These are phyloP conservation scores for Candida manassasensis DNA, from an alignment of 805 yeast species.

Conservation along the genomic window DNA sequence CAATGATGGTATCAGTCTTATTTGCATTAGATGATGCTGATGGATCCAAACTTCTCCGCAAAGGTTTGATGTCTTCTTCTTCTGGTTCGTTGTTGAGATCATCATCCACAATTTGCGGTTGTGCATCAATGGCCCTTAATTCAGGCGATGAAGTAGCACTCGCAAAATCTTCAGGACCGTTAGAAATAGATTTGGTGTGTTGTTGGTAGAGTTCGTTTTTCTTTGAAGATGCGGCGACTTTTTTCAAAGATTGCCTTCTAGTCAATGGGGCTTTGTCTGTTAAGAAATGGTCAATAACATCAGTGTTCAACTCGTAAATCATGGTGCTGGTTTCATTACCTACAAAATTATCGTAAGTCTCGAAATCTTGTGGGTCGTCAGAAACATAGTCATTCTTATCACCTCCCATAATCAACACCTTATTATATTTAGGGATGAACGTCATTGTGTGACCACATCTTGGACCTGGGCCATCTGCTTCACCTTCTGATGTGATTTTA, in stretches of 20 bases:
- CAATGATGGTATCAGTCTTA: background rate
- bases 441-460: conserved; percentile 92
- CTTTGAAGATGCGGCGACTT: conserved; percentile 3
- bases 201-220: conserved; percentile 4
- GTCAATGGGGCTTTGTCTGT: conserved; percentile 10
- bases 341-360: conserved; percentile 48
- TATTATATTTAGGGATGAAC: conserved; percentile 58
- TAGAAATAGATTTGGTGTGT: conserved; percentile 17
- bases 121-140: conserved; percentile 9
- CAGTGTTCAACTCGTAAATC: conserved; percentile 59
- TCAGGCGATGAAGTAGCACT: conserved; percentile 21
- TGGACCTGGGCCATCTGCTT: conserved; percentile 61
- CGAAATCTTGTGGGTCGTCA: conserved; percentile 43
- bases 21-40: background rate
- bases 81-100: conserved; percentile 2
- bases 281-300: conserved; percentile 33
- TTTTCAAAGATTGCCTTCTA: conserved; percentile 11
- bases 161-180: conserved; percentile 11
- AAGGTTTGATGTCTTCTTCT: conserved; percentile 18
- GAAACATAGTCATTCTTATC: conserved; percentile 68
- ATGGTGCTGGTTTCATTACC: conserved; percentile 49
- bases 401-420: conserved; percentile 86
- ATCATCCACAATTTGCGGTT: no score
- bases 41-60: conserved; percentile 5
- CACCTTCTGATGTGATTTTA: conserved; percentile 49